Evolutionary conservation across 2,329 filamentous ascomycete genomes (phyloP), one percentile per base, ranked within the genome.

Genomic region (Sordariomycetes sp.): DNA sequence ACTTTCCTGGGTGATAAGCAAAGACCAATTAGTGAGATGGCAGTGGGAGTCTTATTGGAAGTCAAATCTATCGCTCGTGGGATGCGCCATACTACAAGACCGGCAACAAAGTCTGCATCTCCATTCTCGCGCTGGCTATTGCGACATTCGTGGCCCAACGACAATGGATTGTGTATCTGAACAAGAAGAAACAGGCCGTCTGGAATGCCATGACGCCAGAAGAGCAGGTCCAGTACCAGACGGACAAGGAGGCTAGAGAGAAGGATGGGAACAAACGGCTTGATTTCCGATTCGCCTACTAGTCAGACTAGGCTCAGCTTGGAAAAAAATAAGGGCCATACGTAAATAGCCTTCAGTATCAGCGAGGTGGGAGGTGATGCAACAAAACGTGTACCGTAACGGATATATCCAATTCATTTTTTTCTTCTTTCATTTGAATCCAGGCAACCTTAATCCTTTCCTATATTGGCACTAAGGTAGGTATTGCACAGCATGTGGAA

Each of bases 31-130:
- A 53, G 39, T 20, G 51, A 52, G 36, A 4, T 34, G 8, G n/a
- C 52, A 68, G 66, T 22, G 74, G 74, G 39, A 72, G 70, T 17
- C 65, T 76, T 10, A 65, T 71, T 34, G 67, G 71, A 15, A 68
- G 64, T 50, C 72, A 81, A 61, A 77, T 80, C 58, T 81, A 81
- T 61, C 72, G 76, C 20, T 63, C 64, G 1, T 70, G 74, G 58
- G 81, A 84, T 58, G 70, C 72, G 6, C 80, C 80, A 0, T 76
- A 78, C 62, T 84, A 82, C 64, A 76, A 78, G 59, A 72, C 64
- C 3, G 81, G 81, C 10, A 84, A 84, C 67, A 78, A 72, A 25
- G 75, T 82, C 2, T 71, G 82, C 54, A 74, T 85, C 25, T 76
- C 70, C 1, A 71, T 84, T 54, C 68, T 76, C 2, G 72, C 70